A percentile compares a stretch with the other conserved stretches of the same genome.
Evolutionary conservation across 257 asterid species (phyloP).

Genomic region (Oldenlandia corymbosa): DNA sequence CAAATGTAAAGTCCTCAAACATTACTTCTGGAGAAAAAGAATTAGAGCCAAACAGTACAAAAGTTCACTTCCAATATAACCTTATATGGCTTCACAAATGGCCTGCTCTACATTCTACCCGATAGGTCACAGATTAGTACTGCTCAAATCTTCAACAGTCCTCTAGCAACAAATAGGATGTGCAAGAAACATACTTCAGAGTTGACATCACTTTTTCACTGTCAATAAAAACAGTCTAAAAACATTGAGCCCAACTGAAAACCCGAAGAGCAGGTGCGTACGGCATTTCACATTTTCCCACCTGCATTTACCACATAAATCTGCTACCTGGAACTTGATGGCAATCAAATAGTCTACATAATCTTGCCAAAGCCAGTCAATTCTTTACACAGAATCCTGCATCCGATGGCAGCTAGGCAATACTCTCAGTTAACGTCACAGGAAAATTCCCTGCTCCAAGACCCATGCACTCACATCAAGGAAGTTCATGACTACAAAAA

Average conservation of each 20-base stretch:
- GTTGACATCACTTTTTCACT: not conserved
- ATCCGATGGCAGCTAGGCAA: too few relatives aligned
- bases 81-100: not conserved
- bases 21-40: not conserved
- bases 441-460: not conserved
- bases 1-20: not conserved
- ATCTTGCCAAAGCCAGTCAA: not conserved
- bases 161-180: not conserved
- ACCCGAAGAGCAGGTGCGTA: too few relatives aligned
- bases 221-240: too few relatives aligned
- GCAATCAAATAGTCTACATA: not conserved
- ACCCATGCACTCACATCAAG: not conserved
- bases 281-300: conserved; percentile 6
- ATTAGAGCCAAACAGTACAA: not conserved
- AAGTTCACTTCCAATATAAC: not conserved
- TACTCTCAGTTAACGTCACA: not conserved
- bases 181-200: not conserved
- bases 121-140: not conserved
- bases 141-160: not conserved
- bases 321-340: not conserved
- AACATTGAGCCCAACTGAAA: too few relatives aligned
- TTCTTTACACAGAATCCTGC: not conserved
- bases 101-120: not conserved
- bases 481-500: not conserved
- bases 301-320: not conserved